phyloP scores from a whole-genome alignment of 2,329 filamentous ascomycete genomes.

The Penicillium glabrum region DNA sequence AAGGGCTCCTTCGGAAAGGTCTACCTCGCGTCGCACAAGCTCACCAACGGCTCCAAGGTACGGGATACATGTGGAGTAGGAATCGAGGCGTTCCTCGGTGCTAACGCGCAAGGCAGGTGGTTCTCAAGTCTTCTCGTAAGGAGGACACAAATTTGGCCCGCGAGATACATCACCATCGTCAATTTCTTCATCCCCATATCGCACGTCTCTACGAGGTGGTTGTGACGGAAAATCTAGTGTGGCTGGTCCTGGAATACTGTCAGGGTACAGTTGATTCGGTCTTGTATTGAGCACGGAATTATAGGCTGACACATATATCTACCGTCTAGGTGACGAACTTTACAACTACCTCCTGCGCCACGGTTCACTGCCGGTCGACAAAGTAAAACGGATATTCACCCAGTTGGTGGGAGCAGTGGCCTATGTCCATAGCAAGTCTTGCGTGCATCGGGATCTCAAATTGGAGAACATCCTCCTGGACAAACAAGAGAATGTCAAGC shows the following conservation, averaged over 20 bases:
- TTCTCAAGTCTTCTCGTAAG: constrained; percentile 96
- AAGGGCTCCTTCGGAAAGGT: constrained; percentile 99
- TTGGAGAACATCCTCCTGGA: constrained; percentile 95
- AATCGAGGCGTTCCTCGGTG: background rate
- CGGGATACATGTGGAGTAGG: background rate
- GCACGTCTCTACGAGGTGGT: constrained; percentile 96
- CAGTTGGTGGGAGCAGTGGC: constrained; percentile 92
- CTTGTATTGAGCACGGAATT: background rate
- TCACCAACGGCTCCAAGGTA: constrained; percentile 97
- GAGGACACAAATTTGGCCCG: constrained; percentile 92
- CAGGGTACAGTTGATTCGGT: constrained; percentile 60
- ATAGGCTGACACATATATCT: background rate
- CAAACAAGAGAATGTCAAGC: constrained; percentile 94
- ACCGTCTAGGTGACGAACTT: constrained; percentile 77
- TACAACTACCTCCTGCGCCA: constrained; percentile 93
- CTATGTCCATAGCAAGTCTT: constrained; percentile 93
- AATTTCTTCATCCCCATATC: constrained; percentile 97
- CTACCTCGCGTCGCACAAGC: constrained; percentile 92
- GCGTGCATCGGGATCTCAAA: constrained; percentile 95
- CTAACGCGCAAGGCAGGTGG: constrained; percentile 62
- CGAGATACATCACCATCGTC: constrained; percentile 97
- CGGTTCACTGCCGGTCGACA: constrained; percentile 77
- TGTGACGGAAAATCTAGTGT: constrained; percentile 90
- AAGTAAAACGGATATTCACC: constrained; percentile 93
- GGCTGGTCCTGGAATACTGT: constrained; percentile 96